Conservation (phyloP, 2,329 filamentous ascomycete genomes). For the Monosporascus cannonballus region DNA sequence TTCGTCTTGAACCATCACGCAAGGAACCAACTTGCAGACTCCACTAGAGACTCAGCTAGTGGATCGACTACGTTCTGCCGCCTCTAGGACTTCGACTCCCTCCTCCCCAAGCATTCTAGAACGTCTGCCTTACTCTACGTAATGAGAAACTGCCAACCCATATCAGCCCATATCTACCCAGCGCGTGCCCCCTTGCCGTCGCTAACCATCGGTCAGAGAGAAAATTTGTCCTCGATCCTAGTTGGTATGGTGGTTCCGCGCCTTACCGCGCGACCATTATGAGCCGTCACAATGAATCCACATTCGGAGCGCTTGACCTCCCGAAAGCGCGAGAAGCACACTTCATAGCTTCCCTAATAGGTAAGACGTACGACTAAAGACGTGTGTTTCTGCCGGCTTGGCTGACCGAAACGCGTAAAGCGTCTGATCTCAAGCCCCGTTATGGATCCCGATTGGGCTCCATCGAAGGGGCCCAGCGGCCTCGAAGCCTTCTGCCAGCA, state of each 20-base stretch:
- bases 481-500: not conserved
- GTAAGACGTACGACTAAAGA: constrained; percentile 9
- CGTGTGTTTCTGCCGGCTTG: constrained; percentile 7
- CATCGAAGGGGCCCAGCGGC: not conserved
- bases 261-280: not conserved
- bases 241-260: not conserved
- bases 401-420: not conserved
- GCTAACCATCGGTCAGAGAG: not conserved
- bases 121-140: too few relatives aligned
- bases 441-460: not conserved
- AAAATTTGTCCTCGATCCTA: not conserved
- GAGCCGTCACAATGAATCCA: too few relatives aligned
- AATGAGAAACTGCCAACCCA: too few relatives aligned
- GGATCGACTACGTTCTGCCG: too few relatives aligned
- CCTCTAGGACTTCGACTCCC: too few relatives aligned
- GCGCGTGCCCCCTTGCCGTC: not conserved
- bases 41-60: too few relatives aligned
- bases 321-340: not conserved
- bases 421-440: not conserved
- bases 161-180: not conserved
- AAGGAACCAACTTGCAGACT: too few relatives aligned
- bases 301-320: too few relatives aligned
- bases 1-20: too few relatives aligned
- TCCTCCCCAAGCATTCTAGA: not conserved
- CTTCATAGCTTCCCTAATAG: constrained; percentile 15